Evolutionary conservation across 2,329 filamentous ascomycete species (phyloP).

Genomic region (Fusarium xylarioides): DNA sequence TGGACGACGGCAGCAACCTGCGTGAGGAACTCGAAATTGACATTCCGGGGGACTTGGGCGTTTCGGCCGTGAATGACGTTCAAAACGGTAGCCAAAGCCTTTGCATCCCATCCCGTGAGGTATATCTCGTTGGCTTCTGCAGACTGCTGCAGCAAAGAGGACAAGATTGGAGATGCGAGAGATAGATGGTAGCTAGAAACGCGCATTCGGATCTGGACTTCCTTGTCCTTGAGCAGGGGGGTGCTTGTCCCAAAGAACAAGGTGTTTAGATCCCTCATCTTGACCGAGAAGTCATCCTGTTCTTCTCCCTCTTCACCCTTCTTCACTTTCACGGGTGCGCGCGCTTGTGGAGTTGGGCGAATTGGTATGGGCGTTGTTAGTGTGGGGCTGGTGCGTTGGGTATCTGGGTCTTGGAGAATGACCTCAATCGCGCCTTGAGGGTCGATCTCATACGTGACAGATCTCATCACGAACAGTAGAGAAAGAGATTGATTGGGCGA

Average conservation of each 20-base stretch:
- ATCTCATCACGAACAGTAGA: not conserved
- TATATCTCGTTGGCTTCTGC: not conserved
- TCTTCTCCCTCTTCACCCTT: not conserved
- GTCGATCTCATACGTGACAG: not conserved
- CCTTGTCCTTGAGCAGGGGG: fast-evolving
- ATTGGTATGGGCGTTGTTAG: not conserved
- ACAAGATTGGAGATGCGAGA: not conserved
- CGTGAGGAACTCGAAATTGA: not conserved
- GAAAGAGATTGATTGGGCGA: not conserved
- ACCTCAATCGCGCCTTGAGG: not conserved
- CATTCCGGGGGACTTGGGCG: not conserved
- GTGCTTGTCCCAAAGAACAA: not conserved
- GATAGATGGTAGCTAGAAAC: not conserved
- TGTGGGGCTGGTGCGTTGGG: not conserved
- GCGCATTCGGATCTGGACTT: not conserved
- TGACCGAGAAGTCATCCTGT: not conserved
- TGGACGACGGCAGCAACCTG: not conserved
- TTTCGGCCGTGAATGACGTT: not conserved
- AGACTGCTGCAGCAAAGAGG: not conserved
- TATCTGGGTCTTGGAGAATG: not conserved
- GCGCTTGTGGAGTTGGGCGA: not conserved
- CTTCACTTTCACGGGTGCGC: not conserved
- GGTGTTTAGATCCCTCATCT: not conserved
- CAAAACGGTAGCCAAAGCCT: not conserved
- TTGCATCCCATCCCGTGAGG: not conserved